Conservation (phyloP, 2,329 filamentous ascomycete species). For the Penicillium sp. region DNA sequence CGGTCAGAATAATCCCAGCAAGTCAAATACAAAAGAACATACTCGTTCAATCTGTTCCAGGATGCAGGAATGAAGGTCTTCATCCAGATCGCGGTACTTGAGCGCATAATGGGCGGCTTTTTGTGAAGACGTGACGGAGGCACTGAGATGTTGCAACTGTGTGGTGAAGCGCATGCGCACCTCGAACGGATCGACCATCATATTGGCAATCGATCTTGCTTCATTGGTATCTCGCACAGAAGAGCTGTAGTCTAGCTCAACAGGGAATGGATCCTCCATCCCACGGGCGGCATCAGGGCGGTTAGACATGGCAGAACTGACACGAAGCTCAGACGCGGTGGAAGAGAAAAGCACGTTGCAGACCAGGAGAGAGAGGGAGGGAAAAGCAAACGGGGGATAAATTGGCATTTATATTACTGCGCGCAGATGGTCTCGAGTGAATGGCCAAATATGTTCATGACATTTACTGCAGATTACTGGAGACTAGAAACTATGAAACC, state of each 20-base stretch:
- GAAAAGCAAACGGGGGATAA: no score
- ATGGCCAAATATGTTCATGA: constrained; percentile 4
- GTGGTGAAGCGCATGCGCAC: constrained; percentile 95
- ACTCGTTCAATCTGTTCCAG: constrained; percentile 88
- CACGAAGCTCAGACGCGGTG: no score
- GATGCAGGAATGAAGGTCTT: constrained; percentile 96
- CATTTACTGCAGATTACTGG: no score
- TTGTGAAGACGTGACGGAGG: constrained; percentile 78
- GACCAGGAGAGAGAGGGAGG: no score
- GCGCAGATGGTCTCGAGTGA: no score
- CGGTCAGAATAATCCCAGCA: background rate
- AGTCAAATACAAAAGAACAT: constrained; percentile 21
- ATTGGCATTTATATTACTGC: no score
- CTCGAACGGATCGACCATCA: constrained; percentile 86
- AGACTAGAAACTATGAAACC: no score
- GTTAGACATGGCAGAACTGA: constrained; percentile 13
- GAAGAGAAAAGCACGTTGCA: no score
- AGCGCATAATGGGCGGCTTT: constrained; percentile 94
- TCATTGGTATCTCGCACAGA: no score
- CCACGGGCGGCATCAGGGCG: constrained; percentile 8
- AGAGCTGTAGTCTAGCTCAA: no score
- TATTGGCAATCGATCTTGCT: constrained; percentile 20
- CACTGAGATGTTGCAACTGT: constrained; percentile 84
- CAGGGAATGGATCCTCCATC: no score
- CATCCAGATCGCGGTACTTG: constrained; percentile 88